A percentile compares a stretch with the other conserved stretches of the same genome.
These are phyloP conservation scores for Kodamaea nitidulidarum DNA, from an alignment of 805 yeast species.

Conservation along the genomic window DNA sequence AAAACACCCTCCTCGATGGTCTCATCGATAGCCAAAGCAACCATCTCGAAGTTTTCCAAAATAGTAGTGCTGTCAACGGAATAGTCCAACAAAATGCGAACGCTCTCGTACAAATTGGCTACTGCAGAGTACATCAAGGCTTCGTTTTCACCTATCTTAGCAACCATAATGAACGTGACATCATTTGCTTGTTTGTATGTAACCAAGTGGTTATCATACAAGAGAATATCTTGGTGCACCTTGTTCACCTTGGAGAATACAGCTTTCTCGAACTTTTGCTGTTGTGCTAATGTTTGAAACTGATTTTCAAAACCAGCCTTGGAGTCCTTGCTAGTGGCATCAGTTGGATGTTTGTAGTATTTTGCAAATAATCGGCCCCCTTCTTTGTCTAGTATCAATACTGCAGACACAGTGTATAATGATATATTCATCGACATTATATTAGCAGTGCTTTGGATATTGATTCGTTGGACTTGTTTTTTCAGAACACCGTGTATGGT, in stretches of 20 bases:
- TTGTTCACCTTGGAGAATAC: constrained; percentile 75
- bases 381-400: constrained; percentile 73
- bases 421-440: constrained; percentile 50
- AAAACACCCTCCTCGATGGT: constrained; percentile 90
- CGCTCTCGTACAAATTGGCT: constrained; percentile 73
- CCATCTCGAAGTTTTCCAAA: constrained; percentile 80
- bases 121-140: constrained; percentile 69
- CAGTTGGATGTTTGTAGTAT: constrained; percentile 63
- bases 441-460: constrained; percentile 1
- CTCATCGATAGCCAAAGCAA: constrained; percentile 84
- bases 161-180: constrained; percentile 65
- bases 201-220: constrained; percentile 74
- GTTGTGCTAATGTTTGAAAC: constrained; percentile 52
- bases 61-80: constrained; percentile 75
- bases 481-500: constrained; percentile 10
- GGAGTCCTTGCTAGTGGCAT: constrained; percentile 7
- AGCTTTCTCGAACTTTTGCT: constrained; percentile 69
- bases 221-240: constrained; percentile 71
- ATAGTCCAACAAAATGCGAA: constrained; percentile 67
- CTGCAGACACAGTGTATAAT: constrained; percentile 77
- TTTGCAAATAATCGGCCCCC: constrained; percentile 81
- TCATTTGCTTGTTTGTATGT: constrained; percentile 87
- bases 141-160: constrained; percentile 82
- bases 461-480: constrained; percentile 7
- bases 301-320: constrained; percentile 20